Conservation (phyloP, 495 filamentous ascomycete species). For the Talaromyces liani region DNA sequence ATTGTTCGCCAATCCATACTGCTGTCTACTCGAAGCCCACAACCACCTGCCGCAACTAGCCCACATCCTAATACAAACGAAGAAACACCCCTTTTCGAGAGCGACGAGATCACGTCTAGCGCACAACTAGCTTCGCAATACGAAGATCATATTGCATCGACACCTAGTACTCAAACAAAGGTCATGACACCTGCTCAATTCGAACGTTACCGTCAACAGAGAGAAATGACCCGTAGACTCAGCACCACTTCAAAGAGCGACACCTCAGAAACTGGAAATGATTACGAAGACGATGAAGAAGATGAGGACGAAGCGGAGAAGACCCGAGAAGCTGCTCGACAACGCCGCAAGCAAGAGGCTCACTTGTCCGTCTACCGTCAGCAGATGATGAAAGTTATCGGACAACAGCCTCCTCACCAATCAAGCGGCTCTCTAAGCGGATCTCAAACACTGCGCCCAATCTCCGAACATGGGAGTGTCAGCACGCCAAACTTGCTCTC, state of each 20-base stretch:
- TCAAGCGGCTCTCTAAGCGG: constrained; percentile 7
- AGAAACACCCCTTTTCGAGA: constrained; percentile 43
- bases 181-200: constrained; percentile 88
- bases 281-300: constrained; percentile 69
- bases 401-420: constrained; percentile 49
- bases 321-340: constrained; percentile 61
- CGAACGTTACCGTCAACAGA: constrained; percentile 73
- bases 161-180: constrained; percentile 49
- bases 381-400: constrained; percentile 95
- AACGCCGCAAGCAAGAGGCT: constrained; percentile 83
- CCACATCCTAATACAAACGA: constrained; percentile 23
- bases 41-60: constrained; percentile 17
- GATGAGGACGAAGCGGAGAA: constrained; percentile 82
- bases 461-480: constrained; percentile 31
- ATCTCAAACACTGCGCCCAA: constrained; percentile 27
- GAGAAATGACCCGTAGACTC: constrained; percentile 54
- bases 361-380: constrained; percentile 87
- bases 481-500: constrained; percentile 38
- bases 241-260: constrained; percentile 43
- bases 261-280: constrained; percentile 39
- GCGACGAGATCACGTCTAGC: constrained; percentile 28
- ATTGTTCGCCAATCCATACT: constrained; percentile 52
- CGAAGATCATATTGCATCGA: constrained; percentile 32
- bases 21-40: constrained; percentile 28
- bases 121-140: constrained; percentile 47